A percentile compares a stretch with the other conserved stretches of the same genome.
Evolutionary conservation across 352 stramenopile genomes (phyloP).

Genomic region (Globisporangium splendens): DNA sequence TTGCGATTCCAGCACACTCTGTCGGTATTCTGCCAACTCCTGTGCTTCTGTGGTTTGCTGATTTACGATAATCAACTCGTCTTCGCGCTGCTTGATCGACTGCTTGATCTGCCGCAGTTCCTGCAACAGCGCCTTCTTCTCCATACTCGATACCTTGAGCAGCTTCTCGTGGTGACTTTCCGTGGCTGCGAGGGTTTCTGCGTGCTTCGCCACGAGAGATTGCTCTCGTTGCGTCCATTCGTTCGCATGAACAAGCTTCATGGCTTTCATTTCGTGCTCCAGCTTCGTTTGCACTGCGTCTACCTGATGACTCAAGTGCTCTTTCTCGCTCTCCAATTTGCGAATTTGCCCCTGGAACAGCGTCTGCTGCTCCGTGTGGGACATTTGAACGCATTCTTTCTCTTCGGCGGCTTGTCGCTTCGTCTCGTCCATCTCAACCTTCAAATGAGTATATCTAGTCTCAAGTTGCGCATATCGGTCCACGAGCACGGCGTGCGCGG

Average conservation of each 20-base stretch:
- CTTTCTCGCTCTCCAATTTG: conserved; percentile 4
- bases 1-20: conserved; percentile 13
- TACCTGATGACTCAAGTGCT: neutral
- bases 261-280: conserved; percentile 1
- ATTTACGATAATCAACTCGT: neutral
- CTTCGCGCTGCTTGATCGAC: conserved; percentile 6
- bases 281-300: neutral
- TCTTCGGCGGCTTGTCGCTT: neutral
- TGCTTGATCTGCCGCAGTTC: conserved; percentile 15
- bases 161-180: conserved; percentile 9
- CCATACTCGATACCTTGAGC: conserved; percentile 11
- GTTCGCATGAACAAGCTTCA: neutral
- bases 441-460: neutral
- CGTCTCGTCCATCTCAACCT: neutral
- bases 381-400: neutral
- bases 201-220: neutral
- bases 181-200: neutral
- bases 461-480: neutral
- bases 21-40: neutral
- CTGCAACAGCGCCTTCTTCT: conserved; percentile 14
- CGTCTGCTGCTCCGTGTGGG: neutral
- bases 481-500: neutral
- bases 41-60: neutral
- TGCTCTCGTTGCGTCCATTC: neutral
- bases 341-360: neutral